These are phyloP conservation scores for Naganishia onofrii DNA, from an alignment of 768 basidiomycete genomes.

Conservation along the genomic window DNA sequence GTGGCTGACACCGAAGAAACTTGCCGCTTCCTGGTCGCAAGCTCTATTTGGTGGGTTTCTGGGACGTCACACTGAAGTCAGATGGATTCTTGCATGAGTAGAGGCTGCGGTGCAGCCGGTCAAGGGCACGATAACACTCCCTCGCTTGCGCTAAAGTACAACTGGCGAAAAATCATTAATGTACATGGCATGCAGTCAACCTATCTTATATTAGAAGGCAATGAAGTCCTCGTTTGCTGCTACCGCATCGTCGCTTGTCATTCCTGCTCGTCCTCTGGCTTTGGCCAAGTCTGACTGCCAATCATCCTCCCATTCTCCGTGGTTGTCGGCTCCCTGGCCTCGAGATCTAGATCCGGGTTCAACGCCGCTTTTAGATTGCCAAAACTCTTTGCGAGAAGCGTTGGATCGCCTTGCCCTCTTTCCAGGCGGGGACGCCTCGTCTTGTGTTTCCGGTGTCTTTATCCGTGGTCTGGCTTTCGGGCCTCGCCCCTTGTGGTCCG, in stretches of 20 bases:
- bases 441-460: background rate
- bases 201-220: slow-evolving; percentile 6
- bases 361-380: slow-evolving; percentile 17
- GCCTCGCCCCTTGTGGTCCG: background rate
- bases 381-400: slow-evolving; percentile 2
- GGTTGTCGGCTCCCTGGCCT: background rate
- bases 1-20: too few relatives aligned
- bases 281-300: slow-evolving; percentile 6
- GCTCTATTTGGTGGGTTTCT: too few relatives aligned
- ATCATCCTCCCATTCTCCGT: background rate
- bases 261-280: background rate
- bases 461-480: background rate
- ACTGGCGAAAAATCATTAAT: background rate
- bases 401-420: slow-evolving; percentile 12
- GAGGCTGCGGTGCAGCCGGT: too few relatives aligned
- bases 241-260: slow-evolving; percentile 1
- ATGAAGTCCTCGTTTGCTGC: slow-evolving; percentile 16
- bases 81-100: too few relatives aligned
- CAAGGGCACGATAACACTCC: background rate
- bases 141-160: background rate
- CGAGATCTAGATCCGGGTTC: background rate
- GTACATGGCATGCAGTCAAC: background rate
- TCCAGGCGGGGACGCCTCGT: background rate
- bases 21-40: too few relatives aligned
- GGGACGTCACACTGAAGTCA: too few relatives aligned